Base-by-base conservation (phyloP, 1,284 basidiomycete genomes). In the Inonotus obliquus region DNA sequence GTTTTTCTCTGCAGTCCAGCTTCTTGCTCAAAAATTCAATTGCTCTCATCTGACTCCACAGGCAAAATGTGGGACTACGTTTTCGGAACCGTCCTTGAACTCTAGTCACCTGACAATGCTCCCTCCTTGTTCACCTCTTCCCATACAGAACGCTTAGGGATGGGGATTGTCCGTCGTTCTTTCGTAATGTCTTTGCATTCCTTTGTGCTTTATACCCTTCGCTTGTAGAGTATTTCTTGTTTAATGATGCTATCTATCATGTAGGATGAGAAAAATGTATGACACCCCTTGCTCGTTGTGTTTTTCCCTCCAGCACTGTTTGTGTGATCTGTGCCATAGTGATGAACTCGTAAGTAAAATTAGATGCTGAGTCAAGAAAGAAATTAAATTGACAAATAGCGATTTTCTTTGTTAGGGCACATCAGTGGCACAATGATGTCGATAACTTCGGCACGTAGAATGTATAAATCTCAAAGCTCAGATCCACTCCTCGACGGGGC, bases 41-140 rank as follows among this genome's bases (percentile, higher is more conserved):
- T 55, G 60, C 71, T 38, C 67, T 52, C 25, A 52, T 13, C 39
- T 10, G 52, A 55, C 21, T 54, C 58, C 60, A 2, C 77, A 78
- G 89, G 87, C 76, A 96, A 96, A 77, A 78, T 99, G 51, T 99
- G 96, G 96, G 96, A 98, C 74, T 80, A 86, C 70, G 84, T 96
- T 25, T 98, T 98, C 76, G 89, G 87, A 71, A 98, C 96, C 4
- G 79, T 91, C 45, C 79, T 94, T 4, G 41, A 21, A 6, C 14
- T 55, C 13, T 60, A 38, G 51, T 29, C 19, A 41, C 37, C 5
- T 10, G 2, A 29, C 32, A 10, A n/a, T n/a, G 14, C 17, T 14
- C 27, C 19, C 25, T 2, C 13, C 3, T 17, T 13, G 17, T 44
- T 44, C 19, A 1, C 47, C n/a, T 23, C 14, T n/a, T 49, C 23